Conservation (phyloP, 352 stramenopile genomes). For the Globisporangium spinosum region DNA sequence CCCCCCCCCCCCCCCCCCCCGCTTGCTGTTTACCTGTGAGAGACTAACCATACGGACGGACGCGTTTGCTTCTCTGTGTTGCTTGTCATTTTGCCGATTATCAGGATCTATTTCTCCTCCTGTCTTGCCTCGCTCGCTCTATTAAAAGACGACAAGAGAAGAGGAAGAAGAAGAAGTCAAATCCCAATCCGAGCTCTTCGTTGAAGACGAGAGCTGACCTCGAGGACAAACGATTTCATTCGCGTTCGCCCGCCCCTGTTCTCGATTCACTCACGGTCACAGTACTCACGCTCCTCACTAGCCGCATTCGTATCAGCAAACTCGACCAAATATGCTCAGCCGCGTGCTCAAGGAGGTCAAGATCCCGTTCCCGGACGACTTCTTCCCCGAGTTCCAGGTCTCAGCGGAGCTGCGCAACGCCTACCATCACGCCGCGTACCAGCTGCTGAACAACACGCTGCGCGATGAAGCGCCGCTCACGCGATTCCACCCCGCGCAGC, state of each 20-base stretch:
- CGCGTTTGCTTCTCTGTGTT: background rate
- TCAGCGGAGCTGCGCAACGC: constrained; percentile 29
- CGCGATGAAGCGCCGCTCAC: constrained; percentile 40
- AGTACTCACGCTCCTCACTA: background rate
- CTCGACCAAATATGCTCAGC: constrained; percentile 32
- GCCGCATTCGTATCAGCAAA: too few relatives aligned
- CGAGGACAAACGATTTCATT: background rate
- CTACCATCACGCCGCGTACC: constrained; percentile 34
- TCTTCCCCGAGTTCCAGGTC: constrained; percentile 49
- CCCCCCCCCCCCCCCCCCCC: too few relatives aligned
- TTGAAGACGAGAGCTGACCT: background rate
- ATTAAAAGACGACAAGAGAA: background rate
- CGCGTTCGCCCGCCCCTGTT: background rate
- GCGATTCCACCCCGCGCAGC: constrained; percentile 47
- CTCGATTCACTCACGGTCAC: background rate
- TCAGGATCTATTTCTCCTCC: background rate
- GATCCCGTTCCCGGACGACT: constrained; percentile 62
- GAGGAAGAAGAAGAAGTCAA: background rate
- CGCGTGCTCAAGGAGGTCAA: constrained; percentile 62
- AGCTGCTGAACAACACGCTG: constrained; percentile 39
- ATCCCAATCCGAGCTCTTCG: background rate
- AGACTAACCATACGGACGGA: background rate
- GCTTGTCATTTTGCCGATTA: background rate
- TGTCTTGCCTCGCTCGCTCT: background rate
- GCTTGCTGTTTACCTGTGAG: background rate